These are phyloP conservation scores for Xylaria multiplex DNA, from an alignment of 2,329 filamentous ascomycete species.

Conservation along the genomic window DNA sequence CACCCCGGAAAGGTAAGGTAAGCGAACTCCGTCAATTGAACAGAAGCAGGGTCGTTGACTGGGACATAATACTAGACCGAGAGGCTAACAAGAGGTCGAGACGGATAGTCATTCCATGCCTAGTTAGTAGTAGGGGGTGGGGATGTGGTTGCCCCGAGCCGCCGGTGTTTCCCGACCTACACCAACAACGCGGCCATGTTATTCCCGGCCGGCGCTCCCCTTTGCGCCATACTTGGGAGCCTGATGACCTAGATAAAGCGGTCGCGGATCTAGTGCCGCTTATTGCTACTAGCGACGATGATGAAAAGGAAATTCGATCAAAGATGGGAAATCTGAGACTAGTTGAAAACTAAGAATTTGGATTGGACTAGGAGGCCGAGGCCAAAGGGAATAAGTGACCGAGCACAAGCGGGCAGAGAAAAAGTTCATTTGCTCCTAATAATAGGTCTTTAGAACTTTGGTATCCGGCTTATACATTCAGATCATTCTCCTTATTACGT, in stretches of 20 bases:
- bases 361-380: not conserved
- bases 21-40: not conserved
- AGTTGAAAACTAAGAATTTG: not conserved
- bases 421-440: not conserved
- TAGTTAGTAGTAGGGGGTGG: too few relatives aligned
- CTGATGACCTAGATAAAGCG: conserved; percentile 25
- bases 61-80: conserved; percentile 21
- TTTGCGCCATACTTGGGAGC: conserved; percentile 28
- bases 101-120: too few relatives aligned
- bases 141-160: too few relatives aligned
- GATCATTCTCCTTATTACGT: not conserved
- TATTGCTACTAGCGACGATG: not conserved
- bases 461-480: not conserved
- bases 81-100: not conserved
- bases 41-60: not conserved
- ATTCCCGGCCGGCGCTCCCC: conserved; percentile 20
- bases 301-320: not conserved
- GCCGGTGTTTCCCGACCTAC: not conserved
- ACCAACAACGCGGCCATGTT: not conserved
- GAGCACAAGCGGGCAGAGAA: not conserved
- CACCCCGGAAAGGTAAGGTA: conserved; percentile 8
- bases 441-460: too few relatives aligned
- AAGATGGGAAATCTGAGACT: not conserved
- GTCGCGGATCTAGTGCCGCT: not conserved
- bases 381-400: not conserved